A percentile compares a stretch with the other conserved stretches of the same genome.
Conservation (phyloP, 2,329 filamentous ascomycete species). For the Epichloe uncinata region DNA sequence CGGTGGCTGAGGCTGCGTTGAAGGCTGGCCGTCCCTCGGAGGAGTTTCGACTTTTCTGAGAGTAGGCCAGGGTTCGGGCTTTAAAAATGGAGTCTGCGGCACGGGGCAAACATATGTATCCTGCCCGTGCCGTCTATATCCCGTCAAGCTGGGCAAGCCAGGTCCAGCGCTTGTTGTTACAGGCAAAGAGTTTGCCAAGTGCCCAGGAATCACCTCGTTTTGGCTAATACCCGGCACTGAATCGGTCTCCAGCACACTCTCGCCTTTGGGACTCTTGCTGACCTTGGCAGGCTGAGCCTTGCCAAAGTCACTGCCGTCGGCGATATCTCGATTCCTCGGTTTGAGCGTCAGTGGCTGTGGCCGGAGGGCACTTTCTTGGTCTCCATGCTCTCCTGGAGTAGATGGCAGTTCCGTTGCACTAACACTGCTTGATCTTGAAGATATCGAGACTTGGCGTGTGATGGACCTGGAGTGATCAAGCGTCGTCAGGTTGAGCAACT, state of each 20-base stretch:
- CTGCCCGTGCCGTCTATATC: slow-evolving; percentile 6
- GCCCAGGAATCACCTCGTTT: neutral
- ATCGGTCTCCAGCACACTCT: neutral
- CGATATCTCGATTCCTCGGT: neutral
- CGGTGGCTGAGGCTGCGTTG: neutral
- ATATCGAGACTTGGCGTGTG: neutral
- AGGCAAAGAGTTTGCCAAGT: neutral
- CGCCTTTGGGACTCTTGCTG: neutral
- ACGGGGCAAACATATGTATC: slow-evolving; percentile 7
- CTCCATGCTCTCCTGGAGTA: neutral
- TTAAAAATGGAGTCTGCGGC: neutral
- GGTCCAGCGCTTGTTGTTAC: neutral
- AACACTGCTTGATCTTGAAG: neutral
- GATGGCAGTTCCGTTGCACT: neutral
- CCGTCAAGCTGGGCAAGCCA: slow-evolving; percentile 8
- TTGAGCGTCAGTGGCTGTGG: slow-evolving; percentile 1
- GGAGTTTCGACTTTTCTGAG: slow-evolving; percentile 3
- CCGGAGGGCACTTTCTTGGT: neutral
- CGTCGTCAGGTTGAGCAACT: neutral
- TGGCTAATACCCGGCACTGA: neutral
- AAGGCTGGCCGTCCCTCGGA: neutral
- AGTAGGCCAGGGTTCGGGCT: slow-evolving; percentile 8
- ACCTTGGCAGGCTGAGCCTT: neutral
- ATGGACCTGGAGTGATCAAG: neutral
- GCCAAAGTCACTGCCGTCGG: neutral